Percentiles rank a stretch among this genome's conserved stretches.
Evolutionary conservation across 352 stramenopile species (phyloP).

Genomic region (Hyaloperonospora arabidopsidis): DNA sequence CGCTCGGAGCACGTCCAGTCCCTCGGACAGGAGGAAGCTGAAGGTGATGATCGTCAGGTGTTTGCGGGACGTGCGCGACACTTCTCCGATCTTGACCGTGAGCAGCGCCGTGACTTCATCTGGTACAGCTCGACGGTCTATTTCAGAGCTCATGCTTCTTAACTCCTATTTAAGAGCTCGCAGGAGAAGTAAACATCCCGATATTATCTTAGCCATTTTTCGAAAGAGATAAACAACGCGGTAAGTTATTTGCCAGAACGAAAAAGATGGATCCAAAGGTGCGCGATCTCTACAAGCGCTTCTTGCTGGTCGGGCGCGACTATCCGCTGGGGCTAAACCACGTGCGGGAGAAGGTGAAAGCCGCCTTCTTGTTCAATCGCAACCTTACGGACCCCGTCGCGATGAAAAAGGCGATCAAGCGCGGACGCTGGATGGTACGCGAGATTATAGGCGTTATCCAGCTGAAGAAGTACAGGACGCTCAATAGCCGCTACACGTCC

Average conservation of each 20-base stretch:
- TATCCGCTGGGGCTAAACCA: slow-evolving; percentile 91
- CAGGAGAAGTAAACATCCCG: background rate
- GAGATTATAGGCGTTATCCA: slow-evolving; percentile 96
- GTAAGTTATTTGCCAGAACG: background rate
- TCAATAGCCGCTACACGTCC: slow-evolving; percentile 89
- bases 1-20: slow-evolving; percentile 63
- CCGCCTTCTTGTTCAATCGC: slow-evolving; percentile 84
- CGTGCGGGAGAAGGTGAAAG: slow-evolving; percentile 88
- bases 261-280: slow-evolving; percentile 77
- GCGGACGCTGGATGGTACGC: slow-evolving; percentile 89
- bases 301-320: slow-evolving; percentile 89
- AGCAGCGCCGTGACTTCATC: slow-evolving; percentile 59
- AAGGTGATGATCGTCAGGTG: slow-evolving; percentile 55
- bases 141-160: slow-evolving; percentile 14
- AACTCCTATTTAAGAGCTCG: slow-evolving; percentile 13
- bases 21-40: slow-evolving; percentile 57
- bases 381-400: slow-evolving; percentile 58
- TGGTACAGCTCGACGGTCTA: slow-evolving; percentile 28
- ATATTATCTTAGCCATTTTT: too few species aligned
- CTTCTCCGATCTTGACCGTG: slow-evolving; percentile 72
- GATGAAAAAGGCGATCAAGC: slow-evolving; percentile 89
- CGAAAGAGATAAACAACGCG: too few species aligned
- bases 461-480: slow-evolving; percentile 95
- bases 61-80: slow-evolving; percentile 61
- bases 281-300: slow-evolving; percentile 92